Conservation (phyloP, 345 rosid genomes). For the Acer yangbiense region DNA sequence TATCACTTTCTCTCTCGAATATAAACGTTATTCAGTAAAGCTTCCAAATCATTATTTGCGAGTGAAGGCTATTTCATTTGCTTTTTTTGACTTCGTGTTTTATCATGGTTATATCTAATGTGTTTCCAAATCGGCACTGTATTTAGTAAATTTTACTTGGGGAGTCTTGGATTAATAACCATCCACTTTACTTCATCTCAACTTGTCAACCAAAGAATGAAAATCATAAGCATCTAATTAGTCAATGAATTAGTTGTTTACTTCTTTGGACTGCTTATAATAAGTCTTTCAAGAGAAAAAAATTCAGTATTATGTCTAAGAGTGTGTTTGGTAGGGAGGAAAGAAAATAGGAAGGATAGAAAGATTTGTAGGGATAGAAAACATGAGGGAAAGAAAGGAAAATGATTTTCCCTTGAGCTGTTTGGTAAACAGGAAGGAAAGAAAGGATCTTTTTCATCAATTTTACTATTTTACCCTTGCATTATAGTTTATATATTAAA, state of each 20-base stretch:
- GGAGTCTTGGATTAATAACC: not conserved
- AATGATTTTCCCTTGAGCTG: too few relatives aligned
- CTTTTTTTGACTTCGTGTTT: not conserved
- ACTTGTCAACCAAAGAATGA: not conserved
- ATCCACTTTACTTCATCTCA: not conserved
- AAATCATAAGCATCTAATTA: not conserved
- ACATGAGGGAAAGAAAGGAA: too few relatives aligned
- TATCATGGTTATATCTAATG: not conserved
- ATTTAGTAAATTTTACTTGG: not conserved
- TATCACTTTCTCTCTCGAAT: slow-evolving; percentile 29
- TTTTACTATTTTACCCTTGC: too few relatives aligned
- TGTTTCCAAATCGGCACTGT: not conserved
- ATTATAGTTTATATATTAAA: too few relatives aligned
- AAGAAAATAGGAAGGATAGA: too few relatives aligned
- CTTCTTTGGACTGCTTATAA: not conserved
- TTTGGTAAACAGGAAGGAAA: too few relatives aligned
- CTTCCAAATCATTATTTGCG: not conserved
- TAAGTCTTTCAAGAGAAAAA: not conserved
- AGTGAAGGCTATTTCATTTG: not conserved
- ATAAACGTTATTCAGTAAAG: too few relatives aligned
- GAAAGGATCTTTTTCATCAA: too few relatives aligned
- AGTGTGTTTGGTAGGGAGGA: too few relatives aligned
- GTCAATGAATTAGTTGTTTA: slow-evolving; percentile 1
- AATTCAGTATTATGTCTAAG: not conserved
- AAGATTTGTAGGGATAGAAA: too few relatives aligned